Conservation (phyloP, 805 yeast species). For the Myxozyma neglecta region DNA sequence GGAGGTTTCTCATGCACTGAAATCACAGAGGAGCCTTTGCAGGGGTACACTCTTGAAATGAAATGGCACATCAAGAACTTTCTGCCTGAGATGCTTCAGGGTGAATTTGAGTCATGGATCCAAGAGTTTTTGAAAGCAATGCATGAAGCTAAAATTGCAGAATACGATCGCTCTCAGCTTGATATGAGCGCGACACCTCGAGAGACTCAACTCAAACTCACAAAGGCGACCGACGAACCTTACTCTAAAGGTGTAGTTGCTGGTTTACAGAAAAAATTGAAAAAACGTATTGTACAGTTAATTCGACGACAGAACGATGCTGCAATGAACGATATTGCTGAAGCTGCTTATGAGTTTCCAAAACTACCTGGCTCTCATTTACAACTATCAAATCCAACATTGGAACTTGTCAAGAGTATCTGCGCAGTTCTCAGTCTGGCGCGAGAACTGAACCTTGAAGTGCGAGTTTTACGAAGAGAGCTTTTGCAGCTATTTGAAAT, state of each 20-base stretch:
- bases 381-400: constrained; percentile 62
- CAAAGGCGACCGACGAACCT: constrained; percentile 31
- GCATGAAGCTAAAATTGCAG: constrained; percentile 52
- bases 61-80: constrained; percentile 79
- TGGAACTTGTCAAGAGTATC: constrained; percentile 75
- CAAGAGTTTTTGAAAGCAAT: constrained; percentile 70
- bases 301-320: constrained; percentile 71
- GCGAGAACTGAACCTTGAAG: constrained; percentile 64
- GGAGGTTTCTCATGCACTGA: constrained; percentile 62
- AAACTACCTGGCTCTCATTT: constrained; percentile 70
- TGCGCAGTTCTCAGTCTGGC: constrained; percentile 73
- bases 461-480: constrained; percentile 70
- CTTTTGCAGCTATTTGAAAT: constrained; percentile 72
- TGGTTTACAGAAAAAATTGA: constrained; percentile 39
- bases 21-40: constrained; percentile 37
- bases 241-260: constrained; percentile 40
- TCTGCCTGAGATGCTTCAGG: constrained; percentile 71
- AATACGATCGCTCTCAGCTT: background rate
- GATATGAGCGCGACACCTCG: constrained; percentile 36
- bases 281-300: constrained; percentile 65
- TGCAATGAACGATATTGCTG: constrained; percentile 61
- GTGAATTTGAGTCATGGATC: constrained; percentile 88
- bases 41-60: constrained; percentile 46
- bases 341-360: constrained; percentile 70
- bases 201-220: constrained; percentile 17